Percentiles rank a stretch among this genome's conserved stretches.
Conservation (phyloP, 2,329 filamentous ascomycete species). For the Calonectria leucothoes region DNA sequence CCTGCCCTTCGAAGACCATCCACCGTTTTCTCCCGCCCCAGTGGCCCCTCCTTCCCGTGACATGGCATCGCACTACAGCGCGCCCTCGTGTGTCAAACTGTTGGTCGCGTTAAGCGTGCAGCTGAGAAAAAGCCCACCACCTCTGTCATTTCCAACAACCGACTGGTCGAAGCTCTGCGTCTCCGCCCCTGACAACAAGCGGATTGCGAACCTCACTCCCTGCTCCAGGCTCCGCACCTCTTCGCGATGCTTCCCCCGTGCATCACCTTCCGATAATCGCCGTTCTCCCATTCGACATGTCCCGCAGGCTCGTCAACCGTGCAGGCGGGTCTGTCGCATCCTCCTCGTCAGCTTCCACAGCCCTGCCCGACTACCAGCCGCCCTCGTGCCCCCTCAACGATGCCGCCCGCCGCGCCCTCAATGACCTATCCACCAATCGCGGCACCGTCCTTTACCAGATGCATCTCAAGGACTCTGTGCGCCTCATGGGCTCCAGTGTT, state of each 20-base stretch:
- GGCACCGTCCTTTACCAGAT: constrained; percentile 56
- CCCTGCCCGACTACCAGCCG: constrained; percentile 63
- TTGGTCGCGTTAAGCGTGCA: neutral
- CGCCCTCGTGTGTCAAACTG: constrained; percentile 1
- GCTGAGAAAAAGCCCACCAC: neutral
- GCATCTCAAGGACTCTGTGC: constrained; percentile 58
- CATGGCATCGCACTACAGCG: constrained; percentile 4
- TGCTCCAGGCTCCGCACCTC: constrained; percentile 1
- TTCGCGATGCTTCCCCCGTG: constrained; percentile 24
- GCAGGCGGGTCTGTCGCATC: constrained; percentile 24
- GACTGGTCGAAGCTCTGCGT: neutral
- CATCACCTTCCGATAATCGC: constrained; percentile 14
- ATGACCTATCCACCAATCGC: constrained; percentile 55
- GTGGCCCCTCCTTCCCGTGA: constrained; percentile 10
- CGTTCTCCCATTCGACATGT: constrained; percentile 40
- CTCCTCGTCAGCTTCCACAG: constrained; percentile 34
- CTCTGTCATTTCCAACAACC: neutral
- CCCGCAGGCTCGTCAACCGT: constrained; percentile 47
- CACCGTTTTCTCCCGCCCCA: constrained; percentile 9
- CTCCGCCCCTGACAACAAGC: neutral
- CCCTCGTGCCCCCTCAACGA: constrained; percentile 59
- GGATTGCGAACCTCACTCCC: neutral
- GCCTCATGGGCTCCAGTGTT: constrained; percentile 57
- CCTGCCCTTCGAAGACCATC: neutral
- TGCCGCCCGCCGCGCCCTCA: constrained; percentile 51